Base-by-base conservation (phyloP, 805 yeast species). In the Saccharomycopsis selenospora region DNA sequence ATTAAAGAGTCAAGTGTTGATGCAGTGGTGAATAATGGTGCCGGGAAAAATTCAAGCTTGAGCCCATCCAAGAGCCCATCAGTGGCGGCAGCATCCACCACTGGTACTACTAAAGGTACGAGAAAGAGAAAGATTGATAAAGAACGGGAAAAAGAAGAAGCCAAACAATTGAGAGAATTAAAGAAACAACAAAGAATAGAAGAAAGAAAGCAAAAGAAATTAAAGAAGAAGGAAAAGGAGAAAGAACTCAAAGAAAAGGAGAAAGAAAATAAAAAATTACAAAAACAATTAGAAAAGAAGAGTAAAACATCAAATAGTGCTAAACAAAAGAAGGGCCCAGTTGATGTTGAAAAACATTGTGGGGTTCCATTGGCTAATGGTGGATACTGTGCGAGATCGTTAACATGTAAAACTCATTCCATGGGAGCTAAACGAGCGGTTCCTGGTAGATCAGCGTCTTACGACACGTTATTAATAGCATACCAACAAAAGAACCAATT, bases 381-480 rank as follows among this genome's bases (percentile, higher is more conserved):
- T n/a, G 95, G 95, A 0, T 83, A 80, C 57, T 93, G 99, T 71
- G 97, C 97, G 3, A 75, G 99, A 45, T 89, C 97, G 0, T 71
- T 93, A 52, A 93, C 99, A 0, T 93, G 99, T 73, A 93, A 93
- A 62, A 89, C 97, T 0, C 99, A 93, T 66, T 87, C 98, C 1
- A 90, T 93, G 96, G 97, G 97, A 28, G 96, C 97, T 24, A 93
- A 93, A 60, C 77, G 99, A 57, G 90, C 96, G 0, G 99, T 93
- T 18, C 80, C 79, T 14, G 99, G 99, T 8, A 75, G 99, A 58
- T 81, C 95, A 29, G 90, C 93, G 5, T 89, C 96, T 0, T 93
- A 89, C 66, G 99, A 93, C 63, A 80, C 79, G 25, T 69, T 93
- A 46, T 70, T 93, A 48, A 88, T 90, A 18, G 90, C 88, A 14